phyloP scores from a whole-genome alignment of 176 grass and related monocot genomes.

The Elymus sibiricus region DNA sequence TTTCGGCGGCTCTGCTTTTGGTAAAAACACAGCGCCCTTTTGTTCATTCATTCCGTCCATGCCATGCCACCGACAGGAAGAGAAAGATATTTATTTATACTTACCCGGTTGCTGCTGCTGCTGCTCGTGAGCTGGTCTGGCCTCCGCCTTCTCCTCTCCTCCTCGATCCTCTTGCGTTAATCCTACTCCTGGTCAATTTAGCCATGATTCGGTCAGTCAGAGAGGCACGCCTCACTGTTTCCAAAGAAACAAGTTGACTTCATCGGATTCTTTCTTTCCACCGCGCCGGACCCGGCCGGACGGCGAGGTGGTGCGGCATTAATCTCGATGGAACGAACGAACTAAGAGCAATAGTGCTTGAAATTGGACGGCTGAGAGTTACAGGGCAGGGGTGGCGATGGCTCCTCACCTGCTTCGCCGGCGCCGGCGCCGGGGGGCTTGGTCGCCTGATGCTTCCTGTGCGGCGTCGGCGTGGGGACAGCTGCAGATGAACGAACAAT shows the following conservation, averaged over 20 bases:
- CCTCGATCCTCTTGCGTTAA: background rate
- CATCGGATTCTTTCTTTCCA: background rate
- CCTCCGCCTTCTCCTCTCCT: background rate
- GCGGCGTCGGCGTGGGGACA: background rate
- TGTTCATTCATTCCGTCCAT: background rate
- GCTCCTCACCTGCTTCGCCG: constrained; percentile 11
- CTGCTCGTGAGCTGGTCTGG: background rate
- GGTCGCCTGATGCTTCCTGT: background rate
- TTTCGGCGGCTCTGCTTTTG: constrained; percentile 30
- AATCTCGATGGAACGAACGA: background rate
- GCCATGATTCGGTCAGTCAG: background rate
- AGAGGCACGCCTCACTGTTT: background rate
- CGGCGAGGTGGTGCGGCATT: background rate
- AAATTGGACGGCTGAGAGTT: background rate
- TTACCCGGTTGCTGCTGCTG: background rate
- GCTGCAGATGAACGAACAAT: background rate
- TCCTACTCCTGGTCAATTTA: background rate
- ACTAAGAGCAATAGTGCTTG: background rate
- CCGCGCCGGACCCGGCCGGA: too few relatives aligned
- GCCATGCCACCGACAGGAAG: background rate
- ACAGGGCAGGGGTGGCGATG: background rate
- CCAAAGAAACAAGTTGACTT: background rate
- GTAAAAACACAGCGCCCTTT: constrained; percentile 6
- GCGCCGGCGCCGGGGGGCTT: background rate
- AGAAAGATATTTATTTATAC: background rate